phyloP scores from a whole-genome alignment of 768 basidiomycete genomes.

The Pisolithus tinctorius region DNA sequence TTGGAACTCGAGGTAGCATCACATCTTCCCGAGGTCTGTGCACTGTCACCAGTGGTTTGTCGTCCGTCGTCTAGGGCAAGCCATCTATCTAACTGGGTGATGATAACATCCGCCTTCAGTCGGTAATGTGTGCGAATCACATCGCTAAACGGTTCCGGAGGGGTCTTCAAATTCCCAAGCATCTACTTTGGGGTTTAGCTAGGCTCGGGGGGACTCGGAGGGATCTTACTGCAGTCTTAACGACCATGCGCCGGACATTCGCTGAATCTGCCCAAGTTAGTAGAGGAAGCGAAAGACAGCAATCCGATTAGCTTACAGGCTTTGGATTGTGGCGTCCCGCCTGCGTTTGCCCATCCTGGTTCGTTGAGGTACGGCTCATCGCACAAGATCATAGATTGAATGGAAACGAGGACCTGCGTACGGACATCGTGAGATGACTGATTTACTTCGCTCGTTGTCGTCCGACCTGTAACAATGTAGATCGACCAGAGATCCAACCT shows the following conservation, averaged over 20 bases:
- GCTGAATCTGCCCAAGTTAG: constrained; percentile 60
- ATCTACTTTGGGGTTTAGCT: constrained; percentile 42
- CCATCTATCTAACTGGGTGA: constrained; percentile 75
- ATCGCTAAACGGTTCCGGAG: constrained; percentile 81
- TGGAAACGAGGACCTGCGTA: constrained; percentile 73
- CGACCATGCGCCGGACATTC: constrained; percentile 89
- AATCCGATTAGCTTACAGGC: constrained; percentile 49
- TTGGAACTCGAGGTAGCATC: constrained; percentile 45
- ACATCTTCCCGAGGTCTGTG: constrained; percentile 35
- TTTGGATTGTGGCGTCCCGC: constrained; percentile 67
- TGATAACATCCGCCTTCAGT: constrained; percentile 68
- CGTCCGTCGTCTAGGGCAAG: constrained; percentile 68
- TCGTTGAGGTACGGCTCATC: constrained; percentile 92
- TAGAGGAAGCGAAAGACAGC: neutral
- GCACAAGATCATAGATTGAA: constrained; percentile 94
- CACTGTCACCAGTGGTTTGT: constrained; percentile 43
- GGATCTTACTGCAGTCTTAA: constrained; percentile 68
- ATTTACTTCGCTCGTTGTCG: neutral
- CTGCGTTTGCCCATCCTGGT: constrained; percentile 75
- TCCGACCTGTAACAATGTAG: constrained; percentile 77
- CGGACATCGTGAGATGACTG: neutral
- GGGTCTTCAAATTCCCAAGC: constrained; percentile 74
- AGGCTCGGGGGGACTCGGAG: constrained; percentile 2
- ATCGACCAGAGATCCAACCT: constrained; percentile 88
- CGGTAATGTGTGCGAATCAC: constrained; percentile 89